Base-by-base conservation (phyloP, 2,329 filamentous ascomycete species). In the Clathrospora elynae region DNA sequence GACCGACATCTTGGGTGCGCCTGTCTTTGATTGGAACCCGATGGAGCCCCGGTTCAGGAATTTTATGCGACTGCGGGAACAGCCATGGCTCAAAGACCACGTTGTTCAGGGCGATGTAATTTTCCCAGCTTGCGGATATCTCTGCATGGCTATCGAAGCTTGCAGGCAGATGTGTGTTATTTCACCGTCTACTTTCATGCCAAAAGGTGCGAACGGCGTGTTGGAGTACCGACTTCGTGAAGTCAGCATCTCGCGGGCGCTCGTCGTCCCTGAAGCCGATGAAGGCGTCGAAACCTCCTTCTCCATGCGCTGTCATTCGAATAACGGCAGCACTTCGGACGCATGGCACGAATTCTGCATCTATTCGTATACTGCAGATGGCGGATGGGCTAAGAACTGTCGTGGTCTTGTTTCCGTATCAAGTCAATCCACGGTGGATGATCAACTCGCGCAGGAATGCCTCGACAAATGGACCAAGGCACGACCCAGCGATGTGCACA, bases 251-350 rank as follows among this genome's bases (percentile, higher is more conserved):
- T 43, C 45, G 3, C 30, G 45, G 8, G 53, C 57, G 2, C 37
- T 59, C 4, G 50, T 62, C 1, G 51, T 67, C 3, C 55, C 62
- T 1, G 61, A 66, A 1, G 39, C 42, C 3, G 36, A 53, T 4
- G 55, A 56, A n/a, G 64, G 61, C 1, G 31, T 65, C 4, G 61
- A 65, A 33, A 46, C 55, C 17, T 43, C 31, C 5, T 39, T 59
- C 2, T 57, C 46, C 24, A 31, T 56, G 54, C 35, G 32, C n/a
- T 30, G 42, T 43, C 14, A 45, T 19, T 8, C 24, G 7, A 33
- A 33, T 3, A 28, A 13, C 8, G 23, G 19, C 13, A 11, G 20
- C 23, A 11, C 14, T 40, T 36, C 17, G 25, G 35, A 29, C 6
- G 3, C n/a, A 3, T 52, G 53, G 53, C 38, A 42, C 6, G 41